Base-by-base conservation (phyloP, 345 rosid genomes). In the Diplotaxis tenuifolia region DNA sequence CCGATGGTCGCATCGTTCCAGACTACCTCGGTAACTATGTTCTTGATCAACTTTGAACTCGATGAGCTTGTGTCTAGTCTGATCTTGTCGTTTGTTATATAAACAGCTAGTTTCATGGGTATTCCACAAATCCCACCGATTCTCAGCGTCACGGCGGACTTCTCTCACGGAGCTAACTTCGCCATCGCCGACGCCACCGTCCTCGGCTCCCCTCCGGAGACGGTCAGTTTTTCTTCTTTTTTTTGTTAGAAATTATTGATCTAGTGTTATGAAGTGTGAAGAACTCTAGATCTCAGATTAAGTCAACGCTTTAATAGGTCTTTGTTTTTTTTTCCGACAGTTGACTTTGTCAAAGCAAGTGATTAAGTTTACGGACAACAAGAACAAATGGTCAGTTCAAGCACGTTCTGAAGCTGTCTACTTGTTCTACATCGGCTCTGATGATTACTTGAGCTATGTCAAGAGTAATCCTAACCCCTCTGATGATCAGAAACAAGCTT, bases 1-100 rank as follows among this genome's bases (percentile, higher is more conserved):
- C 82, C 60, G 85, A 83, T 55, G 85, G 85, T 12, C 79, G 62
- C 1, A 66, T 77, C 0, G 27, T 83, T 8, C 86, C 84, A 0
- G 84, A 80, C 10, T 83, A 64, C 28, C 70, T 83, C 36, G 83
- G 86, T 83, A 55, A 21, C 38, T 58, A 47, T 18, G 4, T 8
- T 9, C 50, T 47, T 47, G 4, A 47, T 47, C 53, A 16, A 16
- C 3, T 18, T 27, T 65, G 16, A 54, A 52, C 54, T 53, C 20
- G 0, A 53, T 19, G 1, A 1, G n/a, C 11, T 75, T 18, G 23
- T 3, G 10, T 42, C 21, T 42, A 2, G 20, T 22, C 31, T 27
- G 6, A 28, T 16, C 21, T 19, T 14, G 10, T 18, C 3, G 5
- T 23, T 5, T 3, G 10, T 7, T 21, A 1, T 21, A 1, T 8